Evolutionary conservation across 768 basidiomycete genomes (phyloP), one percentile per base, ranked within the genome.

Genomic region (Lactarius indigo): DNA sequence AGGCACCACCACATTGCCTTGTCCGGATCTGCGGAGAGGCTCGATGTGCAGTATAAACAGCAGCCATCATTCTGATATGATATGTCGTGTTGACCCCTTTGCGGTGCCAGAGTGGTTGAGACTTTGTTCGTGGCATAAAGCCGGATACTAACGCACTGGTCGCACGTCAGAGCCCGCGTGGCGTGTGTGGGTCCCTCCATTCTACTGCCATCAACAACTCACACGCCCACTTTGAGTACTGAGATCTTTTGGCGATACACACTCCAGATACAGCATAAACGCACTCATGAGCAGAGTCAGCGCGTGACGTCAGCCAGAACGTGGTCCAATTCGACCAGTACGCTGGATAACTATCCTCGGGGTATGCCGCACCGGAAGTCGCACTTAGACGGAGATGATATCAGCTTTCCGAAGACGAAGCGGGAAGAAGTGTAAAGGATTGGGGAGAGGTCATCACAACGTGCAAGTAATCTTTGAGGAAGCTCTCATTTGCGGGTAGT

Each of bases 221-320:
- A 56, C 52, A 55, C 23, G 37, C 23, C 26, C 23, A 5, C 35
- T 18, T 33, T 31, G 23, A 35, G 23, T 26, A 50, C n/a, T 47
- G 42, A 2, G 54, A 55, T 18, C 7, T 15, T 31, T 58, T n/a
- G 61, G 65, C 5, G 33, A 33, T 30, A 3, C 18, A 12, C 50
- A 39, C 63, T 59, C 66, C 33, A 33, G 50, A 63, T 63, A 41
- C 35, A 55, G 61, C 18, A 66, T 31, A 59, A 63, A 33, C 50
- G 39, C 47, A 52, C 54, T 30, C 52, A 54, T 23, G 28, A 23
- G 23, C n/a, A 30, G 18, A 62, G 30, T 33, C 15, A 47, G 30
- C 20, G 59, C 12, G 42, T 68, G 66, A 68, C 66, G 66, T 68
- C 66, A 68, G 66, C 31, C 13, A 59, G 66, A 68, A 68, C 66